A percentile compares a stretch with the other conserved stretches of the same genome.
phyloP scores from a whole-genome alignment of 306 rosid genomes.

The Mucuna pruriens region DNA sequence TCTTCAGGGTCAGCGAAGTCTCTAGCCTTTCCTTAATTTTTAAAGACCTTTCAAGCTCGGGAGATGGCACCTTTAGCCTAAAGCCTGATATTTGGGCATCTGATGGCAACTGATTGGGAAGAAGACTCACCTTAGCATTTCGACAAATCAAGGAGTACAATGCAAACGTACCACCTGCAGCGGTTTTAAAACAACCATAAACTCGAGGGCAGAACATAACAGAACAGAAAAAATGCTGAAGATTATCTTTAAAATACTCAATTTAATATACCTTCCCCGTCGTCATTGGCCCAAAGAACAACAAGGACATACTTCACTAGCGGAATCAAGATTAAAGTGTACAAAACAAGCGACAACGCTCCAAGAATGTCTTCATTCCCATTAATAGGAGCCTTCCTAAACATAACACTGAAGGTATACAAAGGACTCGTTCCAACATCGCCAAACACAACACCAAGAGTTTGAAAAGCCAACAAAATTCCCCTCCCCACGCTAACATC shows the following conservation, averaged over 20 bases:
- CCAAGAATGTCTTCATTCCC: constrained; percentile 91
- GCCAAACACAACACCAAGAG: constrained; percentile 98
- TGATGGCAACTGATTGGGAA: constrained; percentile 96
- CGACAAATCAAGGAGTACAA: constrained; percentile 98
- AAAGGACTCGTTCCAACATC: constrained; percentile 99
- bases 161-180: constrained; percentile 98
- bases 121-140: constrained; percentile 98
- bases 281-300: constrained; percentile 96
- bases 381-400: constrained; percentile 87
- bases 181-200: constrained; percentile 40
- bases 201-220: not conserved
- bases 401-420: constrained; percentile 95
- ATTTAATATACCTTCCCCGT: constrained; percentile 82
- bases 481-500: constrained; percentile 74
- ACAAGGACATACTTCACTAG: constrained; percentile 90
- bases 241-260: constrained; percentile 9
- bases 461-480: constrained; percentile 78
- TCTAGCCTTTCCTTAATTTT: constrained; percentile 94
- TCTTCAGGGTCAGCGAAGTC: constrained; percentile 81
- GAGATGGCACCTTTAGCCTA: constrained; percentile 93
- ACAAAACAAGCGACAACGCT: constrained; percentile 87
- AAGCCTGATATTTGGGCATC: constrained; percentile 96
- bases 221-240: not conserved
- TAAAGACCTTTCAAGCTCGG: constrained; percentile 97
- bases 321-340: constrained; percentile 92